A percentile compares a stretch with the other conserved stretches of the same genome.
phyloP scores from a whole-genome alignment of 2,329 filamentous ascomycete genomes.

The Hortaea werneckii region DNA sequence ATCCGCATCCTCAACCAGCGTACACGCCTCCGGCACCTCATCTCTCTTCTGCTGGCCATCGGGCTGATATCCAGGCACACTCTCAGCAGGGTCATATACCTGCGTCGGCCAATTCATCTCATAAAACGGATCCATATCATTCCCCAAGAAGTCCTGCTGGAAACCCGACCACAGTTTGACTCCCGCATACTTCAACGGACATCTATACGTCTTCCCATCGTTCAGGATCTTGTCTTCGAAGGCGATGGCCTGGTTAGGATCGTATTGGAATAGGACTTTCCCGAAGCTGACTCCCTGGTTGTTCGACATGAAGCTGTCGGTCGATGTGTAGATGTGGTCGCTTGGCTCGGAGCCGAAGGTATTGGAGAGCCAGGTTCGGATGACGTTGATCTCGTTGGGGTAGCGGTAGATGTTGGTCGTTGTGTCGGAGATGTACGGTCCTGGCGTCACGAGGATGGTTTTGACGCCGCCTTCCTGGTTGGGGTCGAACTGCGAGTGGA shows the following conservation, averaged over 20 bases:
- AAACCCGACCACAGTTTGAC: background rate
- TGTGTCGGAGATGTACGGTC: background rate
- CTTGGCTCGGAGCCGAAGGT: background rate
- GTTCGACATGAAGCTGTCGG: background rate
- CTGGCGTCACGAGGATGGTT: background rate
- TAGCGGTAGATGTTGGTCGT: background rate
- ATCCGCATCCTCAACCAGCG: background rate
- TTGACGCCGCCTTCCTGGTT: background rate
- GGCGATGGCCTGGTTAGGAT: background rate
- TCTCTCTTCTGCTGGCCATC: background rate
- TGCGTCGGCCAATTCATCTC: background rate
- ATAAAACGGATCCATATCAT: background rate
- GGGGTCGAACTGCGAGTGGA: background rate
- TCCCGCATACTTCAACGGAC: background rate
- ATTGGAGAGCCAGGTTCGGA: background rate
- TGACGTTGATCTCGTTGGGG: background rate
- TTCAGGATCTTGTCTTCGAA: background rate
- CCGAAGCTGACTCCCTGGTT: background rate
- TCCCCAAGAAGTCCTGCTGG: background rate
- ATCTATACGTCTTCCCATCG: background rate
- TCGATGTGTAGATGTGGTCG: background rate
- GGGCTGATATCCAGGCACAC: background rate
- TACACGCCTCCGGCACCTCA: background rate
- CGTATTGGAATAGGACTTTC: background rate
- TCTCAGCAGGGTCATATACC: no score